Conservation (phyloP, 768 basidiomycete species). For the Tephrocybe sp. region DNA sequence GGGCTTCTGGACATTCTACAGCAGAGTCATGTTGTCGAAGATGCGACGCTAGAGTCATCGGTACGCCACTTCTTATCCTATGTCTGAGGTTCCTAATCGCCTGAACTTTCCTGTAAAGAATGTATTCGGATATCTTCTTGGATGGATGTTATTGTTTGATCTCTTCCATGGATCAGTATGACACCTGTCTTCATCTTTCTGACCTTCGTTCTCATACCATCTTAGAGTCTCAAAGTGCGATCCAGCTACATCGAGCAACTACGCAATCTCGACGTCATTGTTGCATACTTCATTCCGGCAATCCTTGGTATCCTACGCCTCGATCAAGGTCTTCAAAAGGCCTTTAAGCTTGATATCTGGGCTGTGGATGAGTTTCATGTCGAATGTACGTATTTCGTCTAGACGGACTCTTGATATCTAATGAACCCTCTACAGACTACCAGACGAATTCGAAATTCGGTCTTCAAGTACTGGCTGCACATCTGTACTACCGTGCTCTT, state of each 20-base stretch:
- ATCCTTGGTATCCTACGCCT: conserved; percentile 67
- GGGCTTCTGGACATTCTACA: conserved; percentile 68
- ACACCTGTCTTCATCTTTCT: conserved; percentile 6
- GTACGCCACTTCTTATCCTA: conserved; percentile 19
- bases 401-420: not conserved
- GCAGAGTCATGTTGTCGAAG: conserved; percentile 36
- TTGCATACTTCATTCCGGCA: conserved; percentile 63
- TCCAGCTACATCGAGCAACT: conserved; percentile 86
- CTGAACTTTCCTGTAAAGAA: conserved; percentile 28
- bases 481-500: conserved; percentile 87
- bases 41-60: conserved; percentile 33
- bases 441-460: conserved; percentile 49
- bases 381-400: conserved; percentile 47
- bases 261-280: conserved; percentile 64
- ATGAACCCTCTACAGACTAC: conserved; percentile 43
- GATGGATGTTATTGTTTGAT: conserved; percentile 89
- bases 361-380: conserved; percentile 80
- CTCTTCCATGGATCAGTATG: conserved; percentile 81
- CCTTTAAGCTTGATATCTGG: conserved; percentile 85
- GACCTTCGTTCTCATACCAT: not conserved
- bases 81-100: not conserved
- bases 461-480: conserved; percentile 71
- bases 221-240: conserved; percentile 83
- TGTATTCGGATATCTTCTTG: conserved; percentile 68
- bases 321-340: conserved; percentile 59